phyloP scores from a whole-genome alignment of 1,284 basidiomycete species.

The Ceratobasidium sp. region DNA sequence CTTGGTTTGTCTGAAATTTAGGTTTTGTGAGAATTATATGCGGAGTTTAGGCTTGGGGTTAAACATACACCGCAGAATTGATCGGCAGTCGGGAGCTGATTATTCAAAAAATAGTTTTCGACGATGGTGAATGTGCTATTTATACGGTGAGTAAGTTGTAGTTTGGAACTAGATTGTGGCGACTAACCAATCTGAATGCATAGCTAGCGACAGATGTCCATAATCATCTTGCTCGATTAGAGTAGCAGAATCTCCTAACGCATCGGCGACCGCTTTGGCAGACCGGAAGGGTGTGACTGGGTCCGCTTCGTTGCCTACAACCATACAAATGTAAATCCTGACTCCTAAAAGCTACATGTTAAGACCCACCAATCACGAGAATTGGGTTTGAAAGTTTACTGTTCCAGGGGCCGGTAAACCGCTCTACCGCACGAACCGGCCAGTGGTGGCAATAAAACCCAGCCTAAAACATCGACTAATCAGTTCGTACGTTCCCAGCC shows the following conservation, averaged over 20 bases:
- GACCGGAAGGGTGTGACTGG: conserved; percentile 42
- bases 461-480: not conserved
- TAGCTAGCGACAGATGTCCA: conserved; percentile 31
- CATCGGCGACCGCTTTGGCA: conserved; percentile 44
- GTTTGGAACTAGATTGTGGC: no score
- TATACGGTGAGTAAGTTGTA: not conserved
- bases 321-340: not conserved
- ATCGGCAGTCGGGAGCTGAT: conserved; percentile 31
- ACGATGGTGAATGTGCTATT: conserved; percentile 22
- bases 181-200: conserved; percentile 25
- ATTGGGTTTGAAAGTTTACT: conserved; percentile 43
- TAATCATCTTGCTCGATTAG: conserved; percentile 44
- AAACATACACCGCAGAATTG: conserved; percentile 29
- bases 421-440: conserved; percentile 44
- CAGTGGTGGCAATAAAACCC: conserved; percentile 40
- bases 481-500: not conserved
- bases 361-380: conserved; percentile 41
- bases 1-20: conserved; percentile 42
- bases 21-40: not conserved
- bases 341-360: not conserved
- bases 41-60: no score
- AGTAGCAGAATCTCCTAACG: conserved; percentile 37
- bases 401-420: conserved; percentile 43
- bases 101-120: conserved; percentile 37
- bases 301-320: conserved; percentile 42